Percentiles rank a stretch among this genome's conserved stretches.
These are phyloP conservation scores for Guyanaporus albipodus DNA, from an alignment of 768 basidiomycete species.

Conservation along the genomic window DNA sequence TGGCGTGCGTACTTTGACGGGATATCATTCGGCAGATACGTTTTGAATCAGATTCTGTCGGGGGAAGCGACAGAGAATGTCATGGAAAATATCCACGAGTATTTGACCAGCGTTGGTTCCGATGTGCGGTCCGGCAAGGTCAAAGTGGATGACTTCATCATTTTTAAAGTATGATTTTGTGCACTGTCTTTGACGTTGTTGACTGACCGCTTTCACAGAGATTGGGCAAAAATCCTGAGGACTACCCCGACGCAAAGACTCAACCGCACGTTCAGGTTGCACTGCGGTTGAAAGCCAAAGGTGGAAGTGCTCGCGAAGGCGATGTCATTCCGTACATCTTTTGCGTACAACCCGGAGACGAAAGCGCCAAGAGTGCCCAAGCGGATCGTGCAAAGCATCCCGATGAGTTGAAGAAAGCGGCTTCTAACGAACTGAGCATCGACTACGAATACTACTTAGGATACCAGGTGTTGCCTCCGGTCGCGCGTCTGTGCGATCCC, in stretches of 20 bases:
- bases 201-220: constrained; percentile 47
- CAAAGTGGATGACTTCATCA: constrained; percentile 89
- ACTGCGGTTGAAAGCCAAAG: constrained; percentile 80
- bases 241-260: constrained; percentile 92
- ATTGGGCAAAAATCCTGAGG: constrained; percentile 93
- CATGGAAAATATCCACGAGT: constrained; percentile 90
- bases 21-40: constrained; percentile 53
- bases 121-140: constrained; percentile 74
- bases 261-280: constrained; percentile 98
- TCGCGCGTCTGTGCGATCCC: constrained; percentile 92
- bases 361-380: constrained; percentile 67
- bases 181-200: not conserved
- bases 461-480: constrained; percentile 89
- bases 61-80: constrained; percentile 88
- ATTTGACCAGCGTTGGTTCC: constrained; percentile 71
- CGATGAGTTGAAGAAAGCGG: constrained; percentile 78
- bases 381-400: constrained; percentile 93
- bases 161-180: constrained; percentile 71
- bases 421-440: constrained; percentile 56
- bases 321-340: constrained; percentile 98
- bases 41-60: constrained; percentile 86
- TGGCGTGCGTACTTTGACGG: not conserved
- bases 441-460: constrained; percentile 92
- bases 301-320: constrained; percentile 74
- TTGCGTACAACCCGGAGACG: constrained; percentile 73